Conservation (phyloP, 768 basidiomycete genomes). For the Sarcodon sp. region DNA sequence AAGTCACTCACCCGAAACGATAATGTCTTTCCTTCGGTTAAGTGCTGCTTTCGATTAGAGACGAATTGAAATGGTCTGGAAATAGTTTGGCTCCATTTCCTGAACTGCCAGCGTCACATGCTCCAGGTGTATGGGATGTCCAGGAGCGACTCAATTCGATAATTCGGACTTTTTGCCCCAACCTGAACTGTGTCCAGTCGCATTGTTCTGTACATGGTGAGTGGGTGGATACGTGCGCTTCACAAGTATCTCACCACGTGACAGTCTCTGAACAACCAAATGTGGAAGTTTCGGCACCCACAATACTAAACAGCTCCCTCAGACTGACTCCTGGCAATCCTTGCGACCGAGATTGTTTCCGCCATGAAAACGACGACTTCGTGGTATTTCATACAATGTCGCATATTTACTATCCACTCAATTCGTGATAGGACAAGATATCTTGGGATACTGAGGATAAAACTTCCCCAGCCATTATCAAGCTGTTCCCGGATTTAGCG, state of each 20-base stretch:
- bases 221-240: background rate
- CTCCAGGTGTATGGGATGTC: slow-evolving; percentile 16
- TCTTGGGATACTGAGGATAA: background rate
- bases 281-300: background rate
- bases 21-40: no score
- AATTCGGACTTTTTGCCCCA: slow-evolving; percentile 29
- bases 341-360: background rate
- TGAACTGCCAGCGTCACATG: background rate
- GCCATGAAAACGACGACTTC: background rate
- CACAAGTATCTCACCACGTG: background rate
- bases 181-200: slow-evolving; percentile 27
- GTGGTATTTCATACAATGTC: background rate
- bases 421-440: no score
- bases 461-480: slow-evolving; percentile 18
- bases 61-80: no score
- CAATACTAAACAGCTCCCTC: background rate
- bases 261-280: background rate
- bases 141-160: slow-evolving; percentile 18
- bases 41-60: no score
- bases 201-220: slow-evolving; percentile 27
- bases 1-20: background rate
- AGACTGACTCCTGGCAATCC: background rate
- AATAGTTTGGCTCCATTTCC: no score
- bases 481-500: slow-evolving; percentile 27
- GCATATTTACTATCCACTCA: no score